Base-by-base conservation (phyloP, 345 rosid genomes). In the Moricandia moricandioides region DNA sequence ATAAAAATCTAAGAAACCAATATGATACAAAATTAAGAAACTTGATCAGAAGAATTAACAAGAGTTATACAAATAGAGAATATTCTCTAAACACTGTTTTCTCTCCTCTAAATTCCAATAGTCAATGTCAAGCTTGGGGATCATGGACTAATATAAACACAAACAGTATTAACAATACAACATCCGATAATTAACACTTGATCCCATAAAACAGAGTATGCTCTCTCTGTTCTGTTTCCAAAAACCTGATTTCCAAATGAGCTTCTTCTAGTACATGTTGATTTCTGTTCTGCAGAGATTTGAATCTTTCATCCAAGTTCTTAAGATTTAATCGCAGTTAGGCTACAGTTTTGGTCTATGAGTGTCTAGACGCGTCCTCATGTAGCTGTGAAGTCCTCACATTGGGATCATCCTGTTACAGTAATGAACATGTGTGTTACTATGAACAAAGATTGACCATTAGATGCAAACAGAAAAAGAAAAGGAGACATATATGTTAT, bases 361-460 rank as follows among this genome's bases (percentile, higher is more conserved):
- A 80, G 70, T 91, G 95, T 78, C 95, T 88, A 21, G 95, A 79
- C 21, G 88, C 83, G 72, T 89, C 89, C 31, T 91, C 93, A 58
- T 88, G 97, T 73, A 89, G 71, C 81, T 79, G 82, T 0, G 91
- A 70, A 1, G 90, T 72, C 85, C 97, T 85, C 71, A 88, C 91
- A 49, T 47, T 47, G n/a, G 52, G 52, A 47, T 47, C 52, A 47
- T 47, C 52, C 52, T 47, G 52, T 47, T 2, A 47, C 52, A 47
- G 17, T 47, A 47, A 47, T 47, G 52, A n/a, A 39, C 7, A 47
- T 47, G 16, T 43, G 51, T 43, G 17, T 47, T 47, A 13, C 52
- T 16, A 47, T 47, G 52, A 47, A 47, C 52, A 47, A n/a, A n/a
- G 52, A 47, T 14, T 47, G 52, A 47, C 18, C 52, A 47, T 16